phyloP scores from a whole-genome alignment of 305 asterid species.

The Fraxinus ornus region DNA sequence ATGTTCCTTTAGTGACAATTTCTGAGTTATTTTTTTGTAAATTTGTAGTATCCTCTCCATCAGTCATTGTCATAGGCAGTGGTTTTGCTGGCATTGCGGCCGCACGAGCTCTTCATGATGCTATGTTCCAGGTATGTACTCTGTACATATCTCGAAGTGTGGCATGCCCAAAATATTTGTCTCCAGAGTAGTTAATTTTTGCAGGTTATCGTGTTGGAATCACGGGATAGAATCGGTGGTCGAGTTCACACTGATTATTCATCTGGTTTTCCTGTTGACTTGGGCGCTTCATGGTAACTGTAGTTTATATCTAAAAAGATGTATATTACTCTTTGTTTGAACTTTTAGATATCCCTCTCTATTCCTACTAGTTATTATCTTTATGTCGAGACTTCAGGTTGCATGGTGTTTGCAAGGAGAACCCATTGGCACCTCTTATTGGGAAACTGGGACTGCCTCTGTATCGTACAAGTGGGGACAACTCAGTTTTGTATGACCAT shows the following conservation, averaged over 20 bases:
- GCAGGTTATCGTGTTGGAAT: constrained; percentile 81
- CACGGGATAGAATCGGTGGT: constrained; percentile 89
- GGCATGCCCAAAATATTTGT: constrained; percentile 5
- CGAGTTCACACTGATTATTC: constrained; percentile 87
- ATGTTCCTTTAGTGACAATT: constrained; percentile 7
- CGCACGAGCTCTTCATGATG: constrained; percentile 82
- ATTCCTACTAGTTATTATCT: constrained; percentile 4
- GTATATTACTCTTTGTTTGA: not conserved
- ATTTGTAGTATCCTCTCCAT: constrained; percentile 52
- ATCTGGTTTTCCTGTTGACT: constrained; percentile 88
- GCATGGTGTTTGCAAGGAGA: constrained; percentile 91
- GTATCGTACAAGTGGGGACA: constrained; percentile 88
- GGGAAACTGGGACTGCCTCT: constrained; percentile 87
- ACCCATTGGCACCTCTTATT: constrained; percentile 79
- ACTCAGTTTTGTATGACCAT: constrained; percentile 90
- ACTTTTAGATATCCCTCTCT: not conserved
- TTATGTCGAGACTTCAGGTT: constrained; percentile 48
- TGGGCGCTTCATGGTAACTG: constrained; percentile 85
- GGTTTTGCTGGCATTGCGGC: constrained; percentile 90
- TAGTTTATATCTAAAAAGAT: not conserved
- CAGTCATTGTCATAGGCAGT: constrained; percentile 83
- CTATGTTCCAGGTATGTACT: constrained; percentile 65
- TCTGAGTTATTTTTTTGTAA: constrained; percentile 2
- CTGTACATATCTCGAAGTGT: not conserved
- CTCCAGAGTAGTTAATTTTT: constrained; percentile 18